phyloP scores from a whole-genome alignment of 2,329 filamentous ascomycete genomes.

The Cladophialophora exuberans region DNA sequence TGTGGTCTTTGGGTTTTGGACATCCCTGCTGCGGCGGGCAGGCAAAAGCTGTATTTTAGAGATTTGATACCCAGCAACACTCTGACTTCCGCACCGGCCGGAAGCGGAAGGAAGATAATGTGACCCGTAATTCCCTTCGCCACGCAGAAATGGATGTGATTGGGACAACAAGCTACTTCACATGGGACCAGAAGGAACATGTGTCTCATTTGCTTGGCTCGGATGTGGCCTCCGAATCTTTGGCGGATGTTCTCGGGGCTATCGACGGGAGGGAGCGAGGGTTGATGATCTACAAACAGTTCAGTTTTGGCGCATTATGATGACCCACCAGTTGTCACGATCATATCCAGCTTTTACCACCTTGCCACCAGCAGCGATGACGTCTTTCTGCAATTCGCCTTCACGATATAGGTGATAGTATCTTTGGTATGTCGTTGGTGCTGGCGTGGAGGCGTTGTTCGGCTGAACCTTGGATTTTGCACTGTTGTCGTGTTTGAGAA shows the following conservation, averaged over 20 bases:
- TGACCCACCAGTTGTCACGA: slow-evolving; percentile 95
- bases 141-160: not conserved
- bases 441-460: not conserved
- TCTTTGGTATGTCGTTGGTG: slow-evolving; percentile 69
- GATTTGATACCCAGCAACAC: slow-evolving; percentile 20
- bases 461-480: slow-evolving; percentile 29
- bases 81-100: slow-evolving; percentile 1
- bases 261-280: too few relatives aligned
- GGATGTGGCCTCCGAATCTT: too few relatives aligned
- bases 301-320: slow-evolving; percentile 23
- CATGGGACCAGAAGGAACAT: not conserved
- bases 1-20: slow-evolving; percentile 30
- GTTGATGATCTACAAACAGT: not conserved
- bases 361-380: slow-evolving; percentile 71
- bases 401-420: slow-evolving; percentile 93
- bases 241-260: not conserved
- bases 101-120: slow-evolving; percentile 11
- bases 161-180: not conserved
- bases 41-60: slow-evolving; percentile 38
- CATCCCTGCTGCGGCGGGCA: slow-evolving; percentile 45
- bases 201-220: too few relatives aligned
- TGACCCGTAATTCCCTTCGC: slow-evolving; percentile 4
- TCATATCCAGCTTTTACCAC: slow-evolving; percentile 87
- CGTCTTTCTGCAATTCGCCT: slow-evolving; percentile 83
- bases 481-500: slow-evolving; percentile 57